Evolutionary conservation across 2,329 filamentous ascomycete genomes (phyloP), one percentile per base, ranked within the genome.

Genomic region (Aspergillus udagawae): DNA sequence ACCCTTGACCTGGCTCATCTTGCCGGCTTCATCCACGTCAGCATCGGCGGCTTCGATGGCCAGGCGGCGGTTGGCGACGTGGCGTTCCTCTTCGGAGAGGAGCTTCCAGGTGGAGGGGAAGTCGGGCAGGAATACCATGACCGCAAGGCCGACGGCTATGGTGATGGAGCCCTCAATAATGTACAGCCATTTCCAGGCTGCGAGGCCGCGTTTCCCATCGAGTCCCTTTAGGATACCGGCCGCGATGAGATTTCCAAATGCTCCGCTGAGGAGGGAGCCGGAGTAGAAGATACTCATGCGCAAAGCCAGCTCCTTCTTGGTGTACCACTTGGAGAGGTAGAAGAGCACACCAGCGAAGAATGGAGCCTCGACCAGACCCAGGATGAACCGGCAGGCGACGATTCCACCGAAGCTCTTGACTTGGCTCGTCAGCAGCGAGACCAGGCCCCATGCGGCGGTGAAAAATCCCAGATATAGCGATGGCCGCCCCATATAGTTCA

Each of bases 221-320:
- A 78, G 67, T 4, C 77, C 77, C 23, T 70, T 63, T 5, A 80
- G 70, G 29, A 83, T 81, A 3, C 79, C 80, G 3, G 81, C 81
- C 7, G 79, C 81, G 52, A 84, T 81, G 27, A 83, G 72, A 21
- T 78, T 80, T n/a, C 79, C 80, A 62, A 83, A 83, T 1, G 81
- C 80, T 49, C 71, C 78, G 52, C 76, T 77, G 29, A 83, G 73
- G 21, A 82, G 67, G 1, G 75, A 78, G 3, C 80, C 81, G 3
- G 79, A 78, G 65, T 82, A 83, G 54, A 83, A 77, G 47, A 82
- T 76, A n/a, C 77, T 77, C 62, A 78, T 81, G 4, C 82, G 75
- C 45, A 80, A 73, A 3, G 77, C 77, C 17, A 83, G 67, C 57
- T 83, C 80, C 49, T 79, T 75, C 57, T 79, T 79, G 2, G 80